Percentiles rank a stretch among this genome's conserved stretches.
These are phyloP conservation scores for Colletotrichum scovillei DNA, from an alignment of 2,329 filamentous ascomycete species.

Conservation along the genomic window DNA sequence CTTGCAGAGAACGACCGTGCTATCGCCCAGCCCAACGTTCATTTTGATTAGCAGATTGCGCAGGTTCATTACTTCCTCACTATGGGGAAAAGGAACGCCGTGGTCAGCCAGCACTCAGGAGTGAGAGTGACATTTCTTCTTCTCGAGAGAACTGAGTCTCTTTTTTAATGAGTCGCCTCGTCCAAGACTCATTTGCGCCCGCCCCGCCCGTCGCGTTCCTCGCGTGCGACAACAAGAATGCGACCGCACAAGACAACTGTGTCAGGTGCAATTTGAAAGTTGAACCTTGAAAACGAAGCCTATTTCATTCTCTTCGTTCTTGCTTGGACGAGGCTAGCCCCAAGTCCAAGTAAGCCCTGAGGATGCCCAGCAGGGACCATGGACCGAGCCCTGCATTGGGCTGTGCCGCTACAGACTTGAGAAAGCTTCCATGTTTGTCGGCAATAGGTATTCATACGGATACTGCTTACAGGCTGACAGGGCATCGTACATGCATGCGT, in stretches of 20 bases:
- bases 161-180: neutral
- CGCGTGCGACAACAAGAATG: neutral
- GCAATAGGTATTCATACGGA: neutral
- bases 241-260: neutral
- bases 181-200: neutral
- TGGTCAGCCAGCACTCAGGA: neutral
- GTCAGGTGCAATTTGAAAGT: neutral
- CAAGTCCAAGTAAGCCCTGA: neutral
- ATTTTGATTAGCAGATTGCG: neutral
- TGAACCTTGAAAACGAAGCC: neutral
- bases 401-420: neutral
- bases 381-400: neutral
- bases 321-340: neutral
- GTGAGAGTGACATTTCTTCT: conserved; percentile 6
- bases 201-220: neutral
- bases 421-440: neutral
- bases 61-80: neutral
- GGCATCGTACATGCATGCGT: conserved; percentile 2
- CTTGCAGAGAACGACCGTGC: neutral
- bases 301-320: neutral
- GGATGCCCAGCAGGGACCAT: neutral
- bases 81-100: neutral
- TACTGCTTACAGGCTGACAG: neutral
- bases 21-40: neutral
- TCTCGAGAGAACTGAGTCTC: neutral